Base-by-base conservation (phyloP, 805 yeast genomes). In the Lipomyces oligophaga region DNA sequence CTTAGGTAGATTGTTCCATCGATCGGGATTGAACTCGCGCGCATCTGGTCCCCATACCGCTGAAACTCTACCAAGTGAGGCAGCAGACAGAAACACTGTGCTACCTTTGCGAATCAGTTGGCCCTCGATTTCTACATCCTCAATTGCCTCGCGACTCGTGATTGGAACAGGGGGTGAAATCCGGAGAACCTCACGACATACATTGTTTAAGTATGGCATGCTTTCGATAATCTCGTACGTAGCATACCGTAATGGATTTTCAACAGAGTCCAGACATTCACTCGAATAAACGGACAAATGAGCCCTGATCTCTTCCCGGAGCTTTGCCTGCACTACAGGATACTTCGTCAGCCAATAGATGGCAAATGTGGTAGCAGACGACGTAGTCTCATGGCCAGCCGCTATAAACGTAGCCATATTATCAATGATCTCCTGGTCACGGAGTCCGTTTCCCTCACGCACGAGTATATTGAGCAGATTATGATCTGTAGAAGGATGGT, bases 371-470 rank as follows among this genome's bases (percentile, higher is more conserved):
- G 36, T 11, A 4, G 52, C 40, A 18, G 37, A 42, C 3, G 55
- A 44, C 3, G 55, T 46, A 5, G 55, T 50, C 38, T 50, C 55
- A 37, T 50, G 55, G 22, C 55, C 55, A 10, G 55, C 55, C n/a
- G n/a, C n/a, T n/a, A n/a, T n/a, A n/a, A n/a, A n/a, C n/a, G 55
- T 47, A 43, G 43, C 35, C 38, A 47, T 39, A 15, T 51, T 47
- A 28, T 47, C 38, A 15, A 27, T 26, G 15, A 51, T 43, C 26
- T 51, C 52, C 20, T 26, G 25, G 8, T 35, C 41, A 8, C 44
- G 45, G 34, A 32, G 35, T 21, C 43, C 43, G 27, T 37, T 26
- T 8, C 42, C 45, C 27, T 51, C 55, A n/a, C 21, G 41, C 6
- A 51, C 22, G 42, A 51, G 33, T 7, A 44, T 11, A 26, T 24